A percentile compares a stretch with the other conserved stretches of the same genome.
phyloP scores from a whole-genome alignment of 805 yeast species.

The Blastobotrys parvus region DNA sequence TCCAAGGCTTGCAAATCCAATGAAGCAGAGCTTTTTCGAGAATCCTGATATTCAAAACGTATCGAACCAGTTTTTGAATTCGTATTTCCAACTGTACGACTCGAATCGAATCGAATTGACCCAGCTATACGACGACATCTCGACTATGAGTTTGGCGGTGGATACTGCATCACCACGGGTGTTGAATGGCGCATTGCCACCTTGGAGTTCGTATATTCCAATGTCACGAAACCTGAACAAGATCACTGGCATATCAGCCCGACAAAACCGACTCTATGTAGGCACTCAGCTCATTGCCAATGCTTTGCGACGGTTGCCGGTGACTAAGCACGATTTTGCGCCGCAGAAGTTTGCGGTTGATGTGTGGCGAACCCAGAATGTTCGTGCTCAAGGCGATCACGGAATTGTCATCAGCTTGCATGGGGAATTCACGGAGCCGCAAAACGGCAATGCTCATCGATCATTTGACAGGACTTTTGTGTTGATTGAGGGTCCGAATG shows the following conservation, averaged over 20 bases:
- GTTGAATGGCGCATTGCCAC: constrained; percentile 9
- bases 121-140: constrained; percentile 68
- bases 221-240: constrained; percentile 70
- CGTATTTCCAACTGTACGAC: constrained; percentile 79
- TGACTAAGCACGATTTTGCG: constrained; percentile 61
- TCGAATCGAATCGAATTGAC: constrained; percentile 59
- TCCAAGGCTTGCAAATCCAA: constrained; percentile 27
- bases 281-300: constrained; percentile 64
- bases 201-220: constrained; percentile 43
- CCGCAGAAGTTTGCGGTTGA: constrained; percentile 73
- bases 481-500: constrained; percentile 60
- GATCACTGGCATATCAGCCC: constrained; percentile 40
- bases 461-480: constrained; percentile 82
- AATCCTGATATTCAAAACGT: constrained; percentile 58
- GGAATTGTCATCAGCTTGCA: constrained; percentile 77
- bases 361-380: constrained; percentile 38
- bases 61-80: constrained; percentile 69
- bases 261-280: constrained; percentile 48
- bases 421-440: constrained; percentile 68
- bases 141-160: constrained; percentile 75
- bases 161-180: constrained; percentile 61
- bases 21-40: constrained; percentile 71
- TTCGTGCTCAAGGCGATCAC: constrained; percentile 55
- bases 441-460: constrained; percentile 35
- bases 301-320: constrained; percentile 63